Base-by-base conservation (phyloP, 2,329 filamentous ascomycete species). In the Colletotrichum falcatum region DNA sequence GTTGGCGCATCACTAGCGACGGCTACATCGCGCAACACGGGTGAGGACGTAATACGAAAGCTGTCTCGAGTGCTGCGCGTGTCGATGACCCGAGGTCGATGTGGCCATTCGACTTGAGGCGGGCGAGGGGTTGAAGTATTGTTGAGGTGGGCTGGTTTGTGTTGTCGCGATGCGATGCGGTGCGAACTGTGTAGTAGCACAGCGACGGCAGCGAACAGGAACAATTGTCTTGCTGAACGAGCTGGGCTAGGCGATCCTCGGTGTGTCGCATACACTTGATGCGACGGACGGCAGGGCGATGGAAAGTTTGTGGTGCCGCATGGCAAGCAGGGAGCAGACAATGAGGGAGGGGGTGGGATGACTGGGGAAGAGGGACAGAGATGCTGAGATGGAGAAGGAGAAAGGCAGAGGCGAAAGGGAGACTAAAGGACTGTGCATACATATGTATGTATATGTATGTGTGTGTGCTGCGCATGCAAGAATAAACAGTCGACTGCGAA, bases 401-500 rank as follows among this genome's bases (percentile, higher is more conserved):
- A 51, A n/a, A 49, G 55, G 51, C 8, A 23, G 51, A n/a, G n/a
- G n/a, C n/a, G n/a, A n/a, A n/a, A n/a, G 30, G 53, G 30, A n/a
- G 20, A 16, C 2, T 12, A 8, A 9, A 23, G 53, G 12, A 12
- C 3, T 55, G 44, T 12, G 44, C 20, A 44, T 44, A 39, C 18
- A 5, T 39, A 39, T 33, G 30, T 33, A 5, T 39, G 37, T 39
- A 16, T 39, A 16, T 39, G 37, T 44, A 6, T 44, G 8, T 44
- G 20, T 7, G 20, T 9, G 39, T 33, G 53, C 54, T 33, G 61
- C 61, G n/a, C 61, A 60, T 53, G 65, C 53, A 65, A 46, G 44
- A 58, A 61, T 30, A 48, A 58, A 61, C 44, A 60, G 42, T 60
- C n/a, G 39, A 65, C 39, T 26, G 35, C 33, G 55, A 65, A 60